Base-by-base conservation (phyloP, 2,329 filamentous ascomycete genomes). In the Cercospora citrullina region DNA sequence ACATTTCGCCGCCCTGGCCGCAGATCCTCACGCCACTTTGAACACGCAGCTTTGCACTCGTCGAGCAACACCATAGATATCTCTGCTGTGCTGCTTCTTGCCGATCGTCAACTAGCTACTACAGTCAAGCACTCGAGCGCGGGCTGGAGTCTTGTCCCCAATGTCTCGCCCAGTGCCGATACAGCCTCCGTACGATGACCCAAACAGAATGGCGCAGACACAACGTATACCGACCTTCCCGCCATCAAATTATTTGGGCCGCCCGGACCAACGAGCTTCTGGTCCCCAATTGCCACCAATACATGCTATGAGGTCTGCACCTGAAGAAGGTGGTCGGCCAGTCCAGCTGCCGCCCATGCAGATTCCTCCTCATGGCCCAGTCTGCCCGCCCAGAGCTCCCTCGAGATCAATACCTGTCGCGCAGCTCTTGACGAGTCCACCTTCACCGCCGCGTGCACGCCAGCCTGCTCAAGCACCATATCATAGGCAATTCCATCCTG, bases 171-270 rank as follows among this genome's bases (percentile, higher is more conserved):
- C 79, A 70, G 75, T 80, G 75, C 79, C 80, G 72, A 74, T 80
- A 68, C 80, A 81, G 78, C 78, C 79, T 66, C 77, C 79, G 66
- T 77, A 76, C 70, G 72, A 72, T 73, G 72, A 76, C 36, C 55
- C n/a, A 65, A 67, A 77, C 76, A 77, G 76, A 67, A 83, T 83
- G 81, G 81, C 81, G 33, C 81, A 83, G 72, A 81, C 79, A 65
- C 82, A 83, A 71, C 81, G 79, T 65, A 77, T 79, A 64, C 77
- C 79, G 62, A 73, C 76, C 62, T 80, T 83, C 62, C 79, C 80
- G 31, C 74, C 78, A 57, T 77, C 80, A 42, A 74, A 74, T 45
- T 83, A 81, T 72, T 74, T 78, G 57, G 78, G 78, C 67, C 78
- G 79, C 67, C 76, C 79, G 45, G 75, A 74, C 45, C 78, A 80